Conservation (phyloP, 2,329 filamentous ascomycete genomes). For the Beauveria medogensis region DNA sequence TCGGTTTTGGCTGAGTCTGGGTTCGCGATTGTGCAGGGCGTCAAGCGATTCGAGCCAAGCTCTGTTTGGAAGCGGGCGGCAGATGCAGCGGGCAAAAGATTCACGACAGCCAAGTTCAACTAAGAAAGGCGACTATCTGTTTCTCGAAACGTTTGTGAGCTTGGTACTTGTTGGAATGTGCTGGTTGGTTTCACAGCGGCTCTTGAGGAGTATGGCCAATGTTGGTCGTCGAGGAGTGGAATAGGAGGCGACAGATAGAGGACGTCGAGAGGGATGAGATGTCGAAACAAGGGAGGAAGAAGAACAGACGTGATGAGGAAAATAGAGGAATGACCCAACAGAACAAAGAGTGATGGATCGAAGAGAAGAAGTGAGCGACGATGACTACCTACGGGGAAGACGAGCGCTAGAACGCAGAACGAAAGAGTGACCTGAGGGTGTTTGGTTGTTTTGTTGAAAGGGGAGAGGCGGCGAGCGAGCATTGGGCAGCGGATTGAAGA, state of each 20-base stretch:
- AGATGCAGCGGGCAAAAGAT: neutral
- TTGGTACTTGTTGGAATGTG: neutral
- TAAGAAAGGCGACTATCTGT: neutral
- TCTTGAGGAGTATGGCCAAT: neutral
- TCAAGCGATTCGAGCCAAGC: neutral
- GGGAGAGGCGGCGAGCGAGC: slow-evolving; percentile 16
- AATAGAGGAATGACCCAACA: slow-evolving; percentile 5
- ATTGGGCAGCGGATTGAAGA: neutral
- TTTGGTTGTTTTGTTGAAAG: slow-evolving; percentile 32
- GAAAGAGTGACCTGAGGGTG: slow-evolving; percentile 12
- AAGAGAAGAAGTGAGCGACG: slow-evolving; percentile 10
- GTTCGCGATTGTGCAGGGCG: neutral
- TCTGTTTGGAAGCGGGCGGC: neutral
- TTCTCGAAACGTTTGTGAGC: neutral
- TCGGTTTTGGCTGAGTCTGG: neutral
- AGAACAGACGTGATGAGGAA: slow-evolving; percentile 8
- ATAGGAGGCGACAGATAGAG: neutral
- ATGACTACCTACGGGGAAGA: slow-evolving; percentile 1
- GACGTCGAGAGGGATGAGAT: neutral
- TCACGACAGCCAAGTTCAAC: neutral
- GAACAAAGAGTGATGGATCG: slow-evolving; percentile 9
- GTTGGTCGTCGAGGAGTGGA: neutral
- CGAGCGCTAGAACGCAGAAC: slow-evolving; percentile 10
- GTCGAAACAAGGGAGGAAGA: neutral
- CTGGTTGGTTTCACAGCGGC: neutral